Conservation (phyloP, 768 basidiomycete genomes). For the Jaapia argillacea region DNA sequence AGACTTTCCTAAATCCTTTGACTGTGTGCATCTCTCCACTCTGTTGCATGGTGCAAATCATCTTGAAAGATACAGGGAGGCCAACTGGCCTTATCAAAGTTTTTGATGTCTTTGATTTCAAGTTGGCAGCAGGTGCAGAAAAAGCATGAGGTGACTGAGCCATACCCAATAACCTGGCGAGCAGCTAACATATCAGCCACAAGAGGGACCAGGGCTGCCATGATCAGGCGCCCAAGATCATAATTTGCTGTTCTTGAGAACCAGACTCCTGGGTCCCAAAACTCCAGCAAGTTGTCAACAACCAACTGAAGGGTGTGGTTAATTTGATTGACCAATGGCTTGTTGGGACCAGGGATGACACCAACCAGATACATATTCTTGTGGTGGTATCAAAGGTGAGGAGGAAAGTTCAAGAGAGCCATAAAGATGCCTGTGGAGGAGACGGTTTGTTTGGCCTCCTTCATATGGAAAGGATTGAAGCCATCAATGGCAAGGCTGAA, state of each 20-base stretch:
- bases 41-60: no score
- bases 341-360: slow-evolving; percentile 30
- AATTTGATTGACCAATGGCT: slow-evolving; percentile 21
- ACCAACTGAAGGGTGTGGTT: slow-evolving; percentile 30
- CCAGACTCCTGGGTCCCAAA: slow-evolving; percentile 24
- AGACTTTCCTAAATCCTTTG: no score
- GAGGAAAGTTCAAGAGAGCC: slow-evolving; percentile 26
- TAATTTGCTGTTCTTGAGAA: slow-evolving; percentile 14
- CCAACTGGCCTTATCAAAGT: no score
- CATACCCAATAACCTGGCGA: no score
- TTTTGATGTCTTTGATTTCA: no score
- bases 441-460: slow-evolving; percentile 16
- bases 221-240: slow-evolving; percentile 16
- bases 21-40: no score
- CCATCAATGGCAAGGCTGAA: slow-evolving; percentile 24
- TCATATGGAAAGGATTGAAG: slow-evolving; percentile 26
- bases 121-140: no score
- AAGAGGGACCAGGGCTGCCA: no score
- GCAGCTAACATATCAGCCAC: no score
- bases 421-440: slow-evolving; percentile 20
- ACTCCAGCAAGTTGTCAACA: slow-evolving; percentile 22
- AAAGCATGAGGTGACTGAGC: no score
- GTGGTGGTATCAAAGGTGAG: slow-evolving; percentile 20
- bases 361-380: slow-evolving; percentile 33
- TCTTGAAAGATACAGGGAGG: no score